Percentiles rank a stretch among this genome's conserved stretches.
phyloP scores from a whole-genome alignment of 495 filamentous ascomycete genomes.

The Penicillium manginii region DNA sequence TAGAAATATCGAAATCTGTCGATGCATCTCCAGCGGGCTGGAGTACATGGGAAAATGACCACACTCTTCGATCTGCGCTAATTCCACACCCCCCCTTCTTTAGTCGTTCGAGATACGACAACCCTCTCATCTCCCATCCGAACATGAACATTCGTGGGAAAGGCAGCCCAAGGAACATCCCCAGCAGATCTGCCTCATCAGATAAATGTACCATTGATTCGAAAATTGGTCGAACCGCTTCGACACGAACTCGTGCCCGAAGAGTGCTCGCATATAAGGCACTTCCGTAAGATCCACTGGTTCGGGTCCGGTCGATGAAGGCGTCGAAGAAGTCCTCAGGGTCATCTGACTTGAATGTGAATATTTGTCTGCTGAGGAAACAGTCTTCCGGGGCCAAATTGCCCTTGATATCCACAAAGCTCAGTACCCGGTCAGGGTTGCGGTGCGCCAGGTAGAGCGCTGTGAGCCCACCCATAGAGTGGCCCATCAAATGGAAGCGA shows the following conservation, averaged over 20 bases:
- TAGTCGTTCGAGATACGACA: conserved; percentile 29
- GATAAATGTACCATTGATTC: conserved; percentile 34
- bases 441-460: conserved; percentile 26
- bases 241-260: conserved; percentile 21
- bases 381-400: conserved; percentile 38
- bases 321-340: conserved; percentile 27
- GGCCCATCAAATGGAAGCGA: conserved; percentile 32
- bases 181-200: conserved; percentile 27
- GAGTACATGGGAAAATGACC: conserved; percentile 43
- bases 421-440: conserved; percentile 23
- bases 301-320: conserved; percentile 28
- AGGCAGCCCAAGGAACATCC: conserved; percentile 23
- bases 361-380: conserved; percentile 36
- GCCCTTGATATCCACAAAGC: conserved; percentile 38
- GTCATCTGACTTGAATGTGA: conserved; percentile 24
- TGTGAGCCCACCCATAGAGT: conserved; percentile 36
- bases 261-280: conserved; percentile 31
- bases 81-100: conserved; percentile 28
- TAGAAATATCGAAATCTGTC: conserved; percentile 26
- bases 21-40: conserved; percentile 35
- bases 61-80: conserved; percentile 28
- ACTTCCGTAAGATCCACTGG: conserved; percentile 17
- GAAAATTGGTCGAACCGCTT: conserved; percentile 28
- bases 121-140: conserved; percentile 25
- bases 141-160: conserved; percentile 37